A percentile compares a stretch with the other conserved stretches of the same genome.
Evolutionary conservation across 306 rosid genomes (phyloP).

Genomic region (Vigna mungo): DNA sequence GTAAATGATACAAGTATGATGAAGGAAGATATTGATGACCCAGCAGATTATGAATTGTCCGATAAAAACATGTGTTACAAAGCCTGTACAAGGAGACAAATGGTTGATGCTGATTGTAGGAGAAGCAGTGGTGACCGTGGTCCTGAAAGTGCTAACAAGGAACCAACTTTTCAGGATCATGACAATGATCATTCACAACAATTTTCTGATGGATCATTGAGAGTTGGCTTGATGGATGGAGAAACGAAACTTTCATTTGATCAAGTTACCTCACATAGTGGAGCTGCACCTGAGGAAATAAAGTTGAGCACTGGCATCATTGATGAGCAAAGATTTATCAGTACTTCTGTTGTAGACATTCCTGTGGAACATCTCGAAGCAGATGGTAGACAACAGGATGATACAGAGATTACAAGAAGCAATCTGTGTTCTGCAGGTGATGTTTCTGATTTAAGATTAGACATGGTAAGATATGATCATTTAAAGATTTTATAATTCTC

Average conservation of each 20-base stretch:
- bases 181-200: conserved; percentile 24
- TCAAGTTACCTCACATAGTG: conserved; percentile 43
- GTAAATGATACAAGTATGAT: conserved; percentile 29
- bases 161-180: conserved; percentile 38
- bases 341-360: conserved; percentile 33
- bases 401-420: conserved; percentile 29
- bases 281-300: conserved; percentile 38
- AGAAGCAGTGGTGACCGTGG: conserved; percentile 8
- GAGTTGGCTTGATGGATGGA: conserved; percentile 34
- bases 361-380: conserved; percentile 38
- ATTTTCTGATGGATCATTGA: not conserved
- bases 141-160: conserved; percentile 27
- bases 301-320: conserved; percentile 17
- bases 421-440: conserved; percentile 27
- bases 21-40: conserved; percentile 22
- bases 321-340: conserved; percentile 25
- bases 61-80: conserved; percentile 1
- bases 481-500: conserved; percentile 51
- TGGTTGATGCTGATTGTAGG: not conserved
- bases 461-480: conserved; percentile 34
- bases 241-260: conserved; percentile 34
- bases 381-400: conserved; percentile 37
- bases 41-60: conserved; percentile 16
- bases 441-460: conserved; percentile 45
- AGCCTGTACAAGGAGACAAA: conserved; percentile 37